Evolutionary conservation across 495 filamentous ascomycete genomes (phyloP), one percentile per base, ranked within the genome.

Genomic region (Aspergillus funiculosus): DNA sequence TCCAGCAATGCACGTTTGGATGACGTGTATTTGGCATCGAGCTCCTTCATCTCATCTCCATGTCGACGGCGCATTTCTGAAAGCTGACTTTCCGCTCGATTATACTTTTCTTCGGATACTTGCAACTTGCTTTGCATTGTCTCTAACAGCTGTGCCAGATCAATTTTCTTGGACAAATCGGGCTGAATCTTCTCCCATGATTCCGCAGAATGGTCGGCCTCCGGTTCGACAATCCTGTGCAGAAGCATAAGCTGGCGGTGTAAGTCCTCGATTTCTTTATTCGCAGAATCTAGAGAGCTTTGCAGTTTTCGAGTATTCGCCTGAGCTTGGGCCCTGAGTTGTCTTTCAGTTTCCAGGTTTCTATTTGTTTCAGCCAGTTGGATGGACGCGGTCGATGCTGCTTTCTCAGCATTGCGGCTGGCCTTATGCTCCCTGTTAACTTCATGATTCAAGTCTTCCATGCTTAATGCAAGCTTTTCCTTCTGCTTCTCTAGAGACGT

Each of bases 371-470:
- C 92, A 0, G 88, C 87, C 3, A 98, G 69, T 58, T 98, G 91
- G 24, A 85, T 77, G 9, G 81, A 86, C 20, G 83, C 75, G 18
- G 77, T 82, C 1, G 91, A 95, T n/a, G 88, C 85, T 9, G 79
- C 78, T 54, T 94, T 92, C 65, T 98, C 92, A 11, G 92, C 92
- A 60, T 83, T 89, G 11, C 92, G 83, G 51, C 81, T 94, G 28
- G 82, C 82, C 67, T 96, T 92, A 53, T 92, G 90, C 62, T 96
- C 92, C 10, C 88, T 74, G 19, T 81, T 85, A 27, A 96, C 77
- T 63, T 97, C 90, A 60, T 98, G 92, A 53, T 90, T 95, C 19
- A 96, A 72, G 62, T 98, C 92, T 57, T 98, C 92, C 10, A 96
- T 62, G 54, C 75, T 89, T 39, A 98, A 73, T 15, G 89, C 77